phyloP scores from a whole-genome alignment of 2,329 filamentous ascomycete species.

The Xylaria sp. region DNA sequence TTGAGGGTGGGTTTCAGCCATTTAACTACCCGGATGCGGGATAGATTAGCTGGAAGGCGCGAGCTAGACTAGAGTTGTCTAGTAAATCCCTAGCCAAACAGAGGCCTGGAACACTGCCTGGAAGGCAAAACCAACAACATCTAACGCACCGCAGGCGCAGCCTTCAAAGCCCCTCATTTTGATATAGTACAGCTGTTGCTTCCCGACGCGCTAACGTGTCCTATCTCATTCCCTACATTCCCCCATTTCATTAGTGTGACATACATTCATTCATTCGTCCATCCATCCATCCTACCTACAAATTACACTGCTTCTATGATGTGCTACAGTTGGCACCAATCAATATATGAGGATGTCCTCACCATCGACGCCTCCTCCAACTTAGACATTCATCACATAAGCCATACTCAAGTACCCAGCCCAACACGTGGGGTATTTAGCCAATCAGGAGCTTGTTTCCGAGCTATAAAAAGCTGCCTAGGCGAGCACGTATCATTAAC shows the following conservation, averaged over 20 bases:
- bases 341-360: neutral
- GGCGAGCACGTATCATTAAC: constrained; percentile 11
- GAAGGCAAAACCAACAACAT: constrained; percentile 23
- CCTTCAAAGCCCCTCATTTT: constrained; percentile 1
- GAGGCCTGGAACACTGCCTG: neutral
- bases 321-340: constrained; percentile 1
- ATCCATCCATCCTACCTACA: neutral
- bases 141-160: neutral
- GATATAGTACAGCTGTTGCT: neutral
- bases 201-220: neutral
- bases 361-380: neutral
- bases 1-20: constrained; percentile 26
- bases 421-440: constrained; percentile 29
- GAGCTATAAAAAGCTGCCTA: constrained; percentile 25
- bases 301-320: neutral
- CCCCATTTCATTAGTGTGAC: neutral
- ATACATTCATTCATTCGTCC: neutral
- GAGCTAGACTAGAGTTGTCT: constrained; percentile 21
- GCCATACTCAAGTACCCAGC: constrained; percentile 4
- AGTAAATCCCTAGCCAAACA: constrained; percentile 11
- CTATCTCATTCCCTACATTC: neutral
- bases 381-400: constrained; percentile 1
- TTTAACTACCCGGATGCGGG: constrained; percentile 26
- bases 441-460: constrained; percentile 32
- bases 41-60: constrained; percentile 22